phyloP scores from a whole-genome alignment of 1,284 basidiomycete genomes.

The Ustilago xerochloae region DNA sequence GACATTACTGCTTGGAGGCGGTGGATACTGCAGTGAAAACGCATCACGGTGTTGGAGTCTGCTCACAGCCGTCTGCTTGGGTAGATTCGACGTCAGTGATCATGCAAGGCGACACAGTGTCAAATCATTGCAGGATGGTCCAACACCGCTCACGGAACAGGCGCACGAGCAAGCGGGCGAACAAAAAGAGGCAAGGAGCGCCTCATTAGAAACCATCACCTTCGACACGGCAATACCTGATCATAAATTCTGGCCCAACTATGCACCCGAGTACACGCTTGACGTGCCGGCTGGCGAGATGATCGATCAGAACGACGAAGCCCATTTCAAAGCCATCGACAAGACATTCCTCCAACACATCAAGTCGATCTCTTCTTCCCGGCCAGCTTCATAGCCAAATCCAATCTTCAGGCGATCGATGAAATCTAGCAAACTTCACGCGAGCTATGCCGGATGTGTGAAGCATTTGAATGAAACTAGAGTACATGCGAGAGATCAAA shows the following conservation, averaged over 20 bases:
- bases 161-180: not conserved
- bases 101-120: not conserved
- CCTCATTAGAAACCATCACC: conserved; percentile 33
- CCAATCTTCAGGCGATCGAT: not conserved
- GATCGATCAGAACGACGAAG: conserved; percentile 46
- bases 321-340: conserved; percentile 29
- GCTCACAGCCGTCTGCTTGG: conserved; percentile 39
- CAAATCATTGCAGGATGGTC: not conserved
- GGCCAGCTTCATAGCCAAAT: too few relatives aligned
- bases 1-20: conserved; percentile 48
- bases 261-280: conserved; percentile 25
- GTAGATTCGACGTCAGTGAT: conserved; percentile 7
- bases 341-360: conserved; percentile 19
- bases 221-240: conserved; percentile 26
- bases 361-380: not conserved
- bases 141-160: conserved; percentile 15
- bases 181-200: not conserved
- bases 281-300: conserved; percentile 29
- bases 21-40: conserved; percentile 45
- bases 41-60: conserved; percentile 42
- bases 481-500: conserved; percentile 11
- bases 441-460: not conserved
- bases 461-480: conserved; percentile 6
- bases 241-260: conserved; percentile 46
- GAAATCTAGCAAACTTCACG: not conserved